Conservation (phyloP, 345 rosid species). For the Sapria himalayana region DNA sequence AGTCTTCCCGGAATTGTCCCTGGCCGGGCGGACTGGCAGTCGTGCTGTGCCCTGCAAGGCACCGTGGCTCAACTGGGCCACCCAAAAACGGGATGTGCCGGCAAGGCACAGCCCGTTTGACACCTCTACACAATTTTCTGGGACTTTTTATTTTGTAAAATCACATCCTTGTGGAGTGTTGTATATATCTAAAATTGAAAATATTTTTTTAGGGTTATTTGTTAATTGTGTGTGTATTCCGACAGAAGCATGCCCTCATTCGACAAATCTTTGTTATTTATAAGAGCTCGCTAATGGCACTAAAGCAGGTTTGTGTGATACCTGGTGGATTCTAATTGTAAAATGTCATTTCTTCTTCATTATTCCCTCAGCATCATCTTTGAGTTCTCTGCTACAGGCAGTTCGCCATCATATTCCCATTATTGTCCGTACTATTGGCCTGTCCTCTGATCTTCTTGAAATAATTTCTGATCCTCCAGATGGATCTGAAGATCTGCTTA, state of each 20-base stretch:
- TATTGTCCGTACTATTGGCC: constrained; percentile 88
- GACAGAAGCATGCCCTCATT: constrained; percentile 86
- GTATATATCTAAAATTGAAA: too few relatives aligned
- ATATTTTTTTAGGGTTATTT: too few relatives aligned
- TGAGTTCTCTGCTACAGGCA: constrained; percentile 37
- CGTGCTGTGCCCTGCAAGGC: too few relatives aligned
- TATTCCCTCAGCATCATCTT: constrained; percentile 6
- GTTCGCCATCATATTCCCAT: constrained; percentile 74
- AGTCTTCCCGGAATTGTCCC: too few relatives aligned
- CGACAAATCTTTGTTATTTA: constrained; percentile 55
- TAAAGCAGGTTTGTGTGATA: constrained; percentile 49
- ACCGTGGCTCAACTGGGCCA: too few relatives aligned
- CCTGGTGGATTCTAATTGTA: constrained; percentile 1
- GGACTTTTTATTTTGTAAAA: too few relatives aligned
- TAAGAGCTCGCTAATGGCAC: constrained; percentile 36
- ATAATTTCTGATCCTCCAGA: constrained; percentile 79
- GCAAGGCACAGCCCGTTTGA: too few relatives aligned
- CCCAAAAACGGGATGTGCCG: too few relatives aligned
- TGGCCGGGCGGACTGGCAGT: too few relatives aligned
- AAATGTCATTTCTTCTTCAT: constrained; percentile 5
- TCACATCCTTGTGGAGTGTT: too few relatives aligned
- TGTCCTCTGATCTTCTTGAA: constrained; percentile 77
- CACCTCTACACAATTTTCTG: too few relatives aligned
- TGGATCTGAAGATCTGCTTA: constrained; percentile 73
- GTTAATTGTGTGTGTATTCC: too few relatives aligned